Evolutionary conservation across 192 early-diverging fungal species (phyloP).

Genomic region (Dimargaris cristalligena): DNA sequence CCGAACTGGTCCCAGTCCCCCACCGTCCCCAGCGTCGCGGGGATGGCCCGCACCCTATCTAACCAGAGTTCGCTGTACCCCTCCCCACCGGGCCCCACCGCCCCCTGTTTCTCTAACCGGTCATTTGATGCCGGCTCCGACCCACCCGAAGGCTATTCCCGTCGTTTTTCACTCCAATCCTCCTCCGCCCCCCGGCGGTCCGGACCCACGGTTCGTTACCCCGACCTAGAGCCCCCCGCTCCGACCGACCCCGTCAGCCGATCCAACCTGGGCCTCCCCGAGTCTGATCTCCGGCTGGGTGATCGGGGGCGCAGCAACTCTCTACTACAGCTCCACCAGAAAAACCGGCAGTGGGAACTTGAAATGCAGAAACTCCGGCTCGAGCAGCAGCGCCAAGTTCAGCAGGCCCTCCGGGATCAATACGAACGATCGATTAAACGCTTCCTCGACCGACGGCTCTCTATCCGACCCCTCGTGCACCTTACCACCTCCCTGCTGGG

Average conservation of each 20-base stretch:
- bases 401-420: neutral
- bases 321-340: slow-evolving; percentile 3
- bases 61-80: no score
- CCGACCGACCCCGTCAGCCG: no score
- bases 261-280: no score
- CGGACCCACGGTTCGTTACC: neutral
- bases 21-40: no score
- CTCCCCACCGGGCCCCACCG: no score
- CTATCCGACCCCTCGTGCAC: slow-evolving; percentile 30
- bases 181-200: no score
- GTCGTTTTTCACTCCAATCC: neutral
- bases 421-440: neutral
- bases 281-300: neutral
- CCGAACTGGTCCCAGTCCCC: no score
- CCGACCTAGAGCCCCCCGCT: neutral
- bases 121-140: no score
- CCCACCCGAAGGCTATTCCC: no score
- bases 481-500: slow-evolving; percentile 43
- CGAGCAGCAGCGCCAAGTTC: neutral
- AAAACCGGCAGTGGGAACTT: neutral
- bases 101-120: no score
- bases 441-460: slow-evolving; percentile 1
- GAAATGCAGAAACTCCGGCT: neutral
- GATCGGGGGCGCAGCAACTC: slow-evolving; percentile 10
- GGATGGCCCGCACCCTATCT: no score